phyloP scores from a whole-genome alignment of 768 basidiomycete species.

The Tubosaeta sp. region DNA sequence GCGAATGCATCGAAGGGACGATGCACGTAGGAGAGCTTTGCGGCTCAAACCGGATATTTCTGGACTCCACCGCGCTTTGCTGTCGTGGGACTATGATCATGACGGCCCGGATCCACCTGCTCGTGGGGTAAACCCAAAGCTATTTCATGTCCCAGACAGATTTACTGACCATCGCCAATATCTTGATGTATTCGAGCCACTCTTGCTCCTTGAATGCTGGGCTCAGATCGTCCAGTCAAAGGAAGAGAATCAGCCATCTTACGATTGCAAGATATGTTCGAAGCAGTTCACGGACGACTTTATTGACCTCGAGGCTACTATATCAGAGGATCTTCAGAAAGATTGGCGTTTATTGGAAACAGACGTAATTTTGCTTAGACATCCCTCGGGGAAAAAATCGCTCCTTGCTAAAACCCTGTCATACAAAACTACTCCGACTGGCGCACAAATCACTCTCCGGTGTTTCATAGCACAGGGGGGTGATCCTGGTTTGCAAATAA shows the following conservation, averaged over 20 bases:
- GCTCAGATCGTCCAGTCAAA: conserved; percentile 78
- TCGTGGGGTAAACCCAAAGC: conserved; percentile 28
- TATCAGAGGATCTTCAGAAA: conserved; percentile 54
- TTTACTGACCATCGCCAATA: conserved; percentile 71
- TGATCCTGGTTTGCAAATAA: conserved; percentile 61
- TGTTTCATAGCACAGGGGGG: conserved; percentile 40
- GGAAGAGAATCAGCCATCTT: conserved; percentile 51
- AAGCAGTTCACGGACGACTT: conserved; percentile 78
- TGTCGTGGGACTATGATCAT: conserved; percentile 87
- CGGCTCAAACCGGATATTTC: conserved; percentile 83
- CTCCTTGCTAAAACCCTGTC: conserved; percentile 70
- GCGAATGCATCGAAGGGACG: conserved; percentile 53
- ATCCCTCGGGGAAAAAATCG: conserved; percentile 47
- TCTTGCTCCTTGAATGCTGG: conserved; percentile 89
- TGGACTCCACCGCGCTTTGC: conserved; percentile 66
- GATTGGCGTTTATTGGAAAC: conserved; percentile 78
- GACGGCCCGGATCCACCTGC: conserved; percentile 58
- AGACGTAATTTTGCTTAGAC: conserved; percentile 78
- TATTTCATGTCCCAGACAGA: conserved; percentile 52
- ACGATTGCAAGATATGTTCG: conserved; percentile 60
- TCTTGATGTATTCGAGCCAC: conserved; percentile 71
- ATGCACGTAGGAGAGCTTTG: conserved; percentile 54
- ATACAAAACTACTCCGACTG: conserved; percentile 39
- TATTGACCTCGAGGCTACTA: conserved; percentile 69
- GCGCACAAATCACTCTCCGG: conserved; percentile 56